Evolutionary conservation across 1,139 yeast genomes (phyloP).

Genomic region (Pichia inconspicua): DNA sequence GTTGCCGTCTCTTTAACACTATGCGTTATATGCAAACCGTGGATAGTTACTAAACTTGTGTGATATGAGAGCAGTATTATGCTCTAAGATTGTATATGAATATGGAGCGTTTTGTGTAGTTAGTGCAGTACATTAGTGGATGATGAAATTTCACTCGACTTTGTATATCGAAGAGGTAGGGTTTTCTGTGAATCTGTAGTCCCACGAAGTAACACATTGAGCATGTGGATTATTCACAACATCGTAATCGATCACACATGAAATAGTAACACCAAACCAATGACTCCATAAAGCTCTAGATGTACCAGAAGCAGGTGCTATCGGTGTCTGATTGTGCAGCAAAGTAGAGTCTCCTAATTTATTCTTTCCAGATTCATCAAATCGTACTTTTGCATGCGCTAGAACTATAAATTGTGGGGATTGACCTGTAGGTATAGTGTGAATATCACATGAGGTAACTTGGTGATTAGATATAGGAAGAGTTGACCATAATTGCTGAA

Average conservation of each 20-base stretch:
- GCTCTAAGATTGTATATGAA: too few species aligned
- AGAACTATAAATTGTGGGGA: conserved; percentile 35
- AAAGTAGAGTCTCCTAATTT: conserved; percentile 56
- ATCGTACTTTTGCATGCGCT: conserved; percentile 57
- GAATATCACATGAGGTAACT: conserved; percentile 56
- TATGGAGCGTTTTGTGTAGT: too few species aligned
- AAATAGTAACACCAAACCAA: conserved; percentile 60
- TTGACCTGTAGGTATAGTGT: conserved; percentile 62
- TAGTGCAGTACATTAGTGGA: not conserved
- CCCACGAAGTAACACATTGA: conserved; percentile 46
- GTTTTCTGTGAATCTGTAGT: conserved; percentile 57
- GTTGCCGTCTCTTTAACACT: conserved; percentile 14
- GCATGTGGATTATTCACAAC: conserved; percentile 35
- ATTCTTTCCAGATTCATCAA: conserved; percentile 66
- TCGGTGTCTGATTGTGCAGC: conserved; percentile 31
- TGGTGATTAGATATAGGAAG: conserved; percentile 59
- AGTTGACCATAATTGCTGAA: conserved; percentile 58
- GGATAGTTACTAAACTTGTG: conserved; percentile 13
- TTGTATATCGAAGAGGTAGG: conserved; percentile 50
- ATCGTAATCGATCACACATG: conserved; percentile 50
- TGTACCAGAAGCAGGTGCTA: conserved; percentile 1
- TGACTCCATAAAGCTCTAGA: conserved; percentile 33
- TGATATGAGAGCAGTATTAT: not conserved
- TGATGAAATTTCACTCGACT: conserved; percentile 13
- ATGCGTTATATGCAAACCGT: conserved; percentile 18